These are phyloP conservation scores for Saccharomycopsis olivae DNA, from an alignment of 805 yeast genomes.

Conservation along the genomic window DNA sequence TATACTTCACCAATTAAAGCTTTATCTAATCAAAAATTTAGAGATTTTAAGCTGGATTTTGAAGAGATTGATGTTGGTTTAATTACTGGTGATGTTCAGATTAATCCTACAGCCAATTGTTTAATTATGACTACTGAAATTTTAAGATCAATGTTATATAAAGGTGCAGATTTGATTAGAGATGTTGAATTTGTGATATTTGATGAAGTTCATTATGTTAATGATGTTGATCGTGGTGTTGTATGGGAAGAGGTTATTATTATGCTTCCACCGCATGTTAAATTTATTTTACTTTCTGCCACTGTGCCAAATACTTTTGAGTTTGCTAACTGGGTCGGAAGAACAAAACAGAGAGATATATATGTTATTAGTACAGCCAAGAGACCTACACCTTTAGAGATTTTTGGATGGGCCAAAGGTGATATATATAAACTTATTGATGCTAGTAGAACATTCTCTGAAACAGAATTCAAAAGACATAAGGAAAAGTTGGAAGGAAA, in stretches of 20 bases:
- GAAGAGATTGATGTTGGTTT: slow-evolving; percentile 83
- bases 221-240: slow-evolving; percentile 94
- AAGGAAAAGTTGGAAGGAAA: slow-evolving; percentile 37
- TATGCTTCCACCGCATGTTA: slow-evolving; percentile 94
- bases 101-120: slow-evolving; percentile 93
- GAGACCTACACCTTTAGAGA: slow-evolving; percentile 92
- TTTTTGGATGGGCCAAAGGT: slow-evolving; percentile 74
- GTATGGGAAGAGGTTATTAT: slow-evolving; percentile 99
- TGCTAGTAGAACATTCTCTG: slow-evolving; percentile 59
- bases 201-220: slow-evolving; percentile 97
- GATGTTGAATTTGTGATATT: slow-evolving; percentile 97
- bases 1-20: slow-evolving; percentile 96
- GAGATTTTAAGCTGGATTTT: slow-evolving; percentile 77
- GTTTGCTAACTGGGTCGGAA: slow-evolving; percentile 97
- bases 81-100: slow-evolving; percentile 96
- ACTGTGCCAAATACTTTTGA: slow-evolving; percentile 98
- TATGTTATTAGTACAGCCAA: slow-evolving; percentile 94
- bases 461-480: slow-evolving; percentile 52
- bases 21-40: slow-evolving; percentile 76
- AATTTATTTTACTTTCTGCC: slow-evolving; percentile 83
- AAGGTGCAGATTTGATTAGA: slow-evolving; percentile 93
- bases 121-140: slow-evolving; percentile 97
- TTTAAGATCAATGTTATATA: slow-evolving; percentile 84
- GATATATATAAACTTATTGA: slow-evolving; percentile 64
- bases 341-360: slow-evolving; percentile 92